These are phyloP conservation scores for Diaporthe citriasiana DNA, from an alignment of 2,329 filamentous ascomycete species.

Conservation along the genomic window DNA sequence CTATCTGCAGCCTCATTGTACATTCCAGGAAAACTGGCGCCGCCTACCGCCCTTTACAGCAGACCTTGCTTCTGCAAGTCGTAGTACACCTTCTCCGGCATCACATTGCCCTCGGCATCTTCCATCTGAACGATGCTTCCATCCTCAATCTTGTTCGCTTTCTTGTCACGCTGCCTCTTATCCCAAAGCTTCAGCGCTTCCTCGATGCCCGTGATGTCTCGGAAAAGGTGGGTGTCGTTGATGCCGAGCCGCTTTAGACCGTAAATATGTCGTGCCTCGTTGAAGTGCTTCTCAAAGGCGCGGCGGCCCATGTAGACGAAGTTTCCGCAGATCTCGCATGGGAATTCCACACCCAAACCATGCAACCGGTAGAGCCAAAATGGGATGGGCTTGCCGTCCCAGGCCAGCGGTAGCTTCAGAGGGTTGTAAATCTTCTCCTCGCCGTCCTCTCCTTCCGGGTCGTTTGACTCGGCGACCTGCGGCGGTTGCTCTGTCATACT, in stretches of 20 bases:
- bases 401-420: constrained; percentile 92
- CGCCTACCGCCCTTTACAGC: constrained; percentile 63
- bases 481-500: constrained; percentile 64
- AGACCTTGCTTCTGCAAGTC: constrained; percentile 95
- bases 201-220: constrained; percentile 93
- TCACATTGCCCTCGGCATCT: constrained; percentile 96
- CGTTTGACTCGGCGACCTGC: constrained; percentile 65
- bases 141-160: constrained; percentile 80
- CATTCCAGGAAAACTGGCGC: background rate
- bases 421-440: constrained; percentile 97
- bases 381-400: constrained; percentile 99
- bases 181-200: constrained; percentile 92
- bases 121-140: constrained; percentile 98
- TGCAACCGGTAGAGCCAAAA: constrained; percentile 99
- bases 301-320: constrained; percentile 98
- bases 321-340: constrained; percentile 97
- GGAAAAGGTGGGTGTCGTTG: constrained; percentile 89
- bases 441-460: constrained; percentile 80
- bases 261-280: constrained; percentile 92
- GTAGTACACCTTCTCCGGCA: constrained; percentile 98
- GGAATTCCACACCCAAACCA: constrained; percentile 92
- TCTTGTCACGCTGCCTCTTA: constrained; percentile 90
- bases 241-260: constrained; percentile 95
- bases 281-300: constrained; percentile 99
- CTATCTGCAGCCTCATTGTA: background rate